These are phyloP conservation scores for Xylaria sp. DNA, from an alignment of 2,329 filamentous ascomycete species.

Conservation along the genomic window DNA sequence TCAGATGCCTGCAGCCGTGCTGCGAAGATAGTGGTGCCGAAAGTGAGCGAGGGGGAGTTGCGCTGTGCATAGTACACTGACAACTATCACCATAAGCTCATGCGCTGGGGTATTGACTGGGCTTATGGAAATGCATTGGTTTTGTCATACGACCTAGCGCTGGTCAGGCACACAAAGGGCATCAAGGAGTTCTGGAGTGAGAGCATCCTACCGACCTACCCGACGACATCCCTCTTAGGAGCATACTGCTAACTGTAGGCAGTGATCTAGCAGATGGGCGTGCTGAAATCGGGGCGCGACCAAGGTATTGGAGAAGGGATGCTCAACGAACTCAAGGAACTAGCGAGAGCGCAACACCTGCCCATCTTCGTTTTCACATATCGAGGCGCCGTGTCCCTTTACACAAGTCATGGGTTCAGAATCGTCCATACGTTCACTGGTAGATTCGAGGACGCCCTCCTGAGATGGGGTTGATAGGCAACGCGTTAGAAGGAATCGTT, in stretches of 20 bases:
- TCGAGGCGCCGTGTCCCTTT: background rate
- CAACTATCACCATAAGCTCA: background rate
- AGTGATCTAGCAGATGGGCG: slow-evolving; percentile 1
- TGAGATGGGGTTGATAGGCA: background rate
- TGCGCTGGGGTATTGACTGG: slow-evolving; percentile 1
- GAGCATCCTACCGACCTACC: background rate
- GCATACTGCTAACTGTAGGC: background rate
- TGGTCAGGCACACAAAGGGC: slow-evolving; percentile 1
- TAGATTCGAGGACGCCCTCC: background rate
- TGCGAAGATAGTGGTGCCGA: too few relatives aligned
- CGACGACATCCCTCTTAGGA: background rate
- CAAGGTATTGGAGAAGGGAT: background rate
- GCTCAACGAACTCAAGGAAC: background rate
- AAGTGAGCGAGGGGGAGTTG: slow-evolving; percentile 12
- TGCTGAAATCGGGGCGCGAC: background rate
- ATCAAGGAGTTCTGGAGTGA: slow-evolving; percentile 1
- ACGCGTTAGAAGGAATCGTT: background rate
- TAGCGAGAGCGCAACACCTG: background rate
- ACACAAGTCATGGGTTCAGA: background rate
- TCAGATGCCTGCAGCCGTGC: too few relatives aligned
- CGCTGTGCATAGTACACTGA: background rate
- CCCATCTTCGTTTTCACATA: background rate
- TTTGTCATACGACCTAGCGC: background rate
- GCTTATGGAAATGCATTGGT: background rate
- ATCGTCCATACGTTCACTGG: background rate